Percentiles rank a stretch among this genome's conserved stretches.
Conservation (phyloP, 2,329 filamentous ascomycete species). For the Talaromyces islandicus region DNA sequence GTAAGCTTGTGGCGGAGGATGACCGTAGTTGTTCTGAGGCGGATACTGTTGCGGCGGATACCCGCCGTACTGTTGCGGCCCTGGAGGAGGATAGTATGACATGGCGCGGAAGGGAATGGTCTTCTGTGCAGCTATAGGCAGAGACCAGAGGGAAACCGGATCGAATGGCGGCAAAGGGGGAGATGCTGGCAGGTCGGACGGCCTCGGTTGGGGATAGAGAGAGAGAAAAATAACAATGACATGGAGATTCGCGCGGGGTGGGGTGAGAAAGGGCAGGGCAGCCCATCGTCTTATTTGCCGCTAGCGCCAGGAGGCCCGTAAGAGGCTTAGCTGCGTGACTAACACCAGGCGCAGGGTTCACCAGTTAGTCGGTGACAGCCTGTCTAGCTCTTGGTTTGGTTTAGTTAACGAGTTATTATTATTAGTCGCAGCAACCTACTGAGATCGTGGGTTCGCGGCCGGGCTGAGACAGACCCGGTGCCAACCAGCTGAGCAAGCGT, state of each 20-base stretch:
- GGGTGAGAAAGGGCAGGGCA: neutral
- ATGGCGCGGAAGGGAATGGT: slow-evolving; percentile 31
- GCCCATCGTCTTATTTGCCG: neutral
- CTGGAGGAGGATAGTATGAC: slow-evolving; percentile 59
- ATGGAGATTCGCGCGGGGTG: neutral
- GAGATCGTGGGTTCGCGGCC: neutral
- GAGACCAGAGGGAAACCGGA: neutral
- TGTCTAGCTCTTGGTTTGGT: too few relatives aligned
- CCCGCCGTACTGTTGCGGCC: slow-evolving; percentile 39
- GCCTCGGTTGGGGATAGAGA: neutral
- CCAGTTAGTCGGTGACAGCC: neutral
- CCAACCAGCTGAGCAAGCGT: neutral
- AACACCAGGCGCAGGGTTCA: neutral
- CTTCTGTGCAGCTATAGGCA: neutral
- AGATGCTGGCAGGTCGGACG: neutral
- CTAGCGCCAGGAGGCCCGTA: neutral
- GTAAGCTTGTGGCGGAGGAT: slow-evolving; percentile 34
- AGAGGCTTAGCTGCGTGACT: neutral
- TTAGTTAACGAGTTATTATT: too few relatives aligned
- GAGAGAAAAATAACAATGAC: neutral
- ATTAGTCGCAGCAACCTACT: too few relatives aligned
- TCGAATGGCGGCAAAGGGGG: neutral
- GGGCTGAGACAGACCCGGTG: neutral
- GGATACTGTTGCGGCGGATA: slow-evolving; percentile 46
- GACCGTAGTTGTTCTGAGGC: slow-evolving; percentile 29